Evolutionary conservation across 2,329 filamentous ascomycete genomes (phyloP), one percentile per base, ranked within the genome.

Genomic region (Lecanoromycetidae sp.): DNA sequence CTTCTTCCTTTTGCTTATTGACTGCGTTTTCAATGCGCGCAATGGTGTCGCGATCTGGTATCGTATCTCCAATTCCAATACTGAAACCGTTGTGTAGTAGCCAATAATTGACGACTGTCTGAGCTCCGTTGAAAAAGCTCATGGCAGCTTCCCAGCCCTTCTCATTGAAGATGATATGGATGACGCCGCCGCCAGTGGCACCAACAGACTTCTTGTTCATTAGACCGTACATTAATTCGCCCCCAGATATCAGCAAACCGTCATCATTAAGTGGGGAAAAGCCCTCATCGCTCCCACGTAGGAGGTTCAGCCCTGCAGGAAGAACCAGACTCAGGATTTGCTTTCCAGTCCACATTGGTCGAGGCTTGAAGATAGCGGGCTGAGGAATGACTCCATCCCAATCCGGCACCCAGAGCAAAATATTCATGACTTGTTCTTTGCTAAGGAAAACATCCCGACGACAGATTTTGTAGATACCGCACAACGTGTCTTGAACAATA

Each of bases 51-150:
- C 80, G 79, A 62, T 96, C 88, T 4, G 91, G 93, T 59, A 98
- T 90, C 1, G 91, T 96, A 63, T 98, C 91, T 69, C 91, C 93
- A 57, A 98, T 94, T 68, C 91, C 91, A 55, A 98, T 95, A 66
- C 87, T 95, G 74, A 94, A 91, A 42, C 91, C 91, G 57, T 94
- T 84, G 65, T 98, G 90, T 32, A 96, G 70, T 34, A 98, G 78
- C 91, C 91, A 98, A 68, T 96, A 94, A 61, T 90, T 93, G 57
- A 96, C 84, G 46, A 96, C 87, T 44, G 87, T 82, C 67, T 98
- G 93, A 48, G 86, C 83, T 55, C 88, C 88, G 61, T 95, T 95
- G 69, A 99, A 86, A 71, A 98, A 98, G 52, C 80, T 81, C 71
- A 98, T 90, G 17, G 91, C 85, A 39, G 82, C 83, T 22, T 84